phyloP scores from a whole-genome alignment of 164 flowering plant species.

The Aristolochia contorta region DNA sequence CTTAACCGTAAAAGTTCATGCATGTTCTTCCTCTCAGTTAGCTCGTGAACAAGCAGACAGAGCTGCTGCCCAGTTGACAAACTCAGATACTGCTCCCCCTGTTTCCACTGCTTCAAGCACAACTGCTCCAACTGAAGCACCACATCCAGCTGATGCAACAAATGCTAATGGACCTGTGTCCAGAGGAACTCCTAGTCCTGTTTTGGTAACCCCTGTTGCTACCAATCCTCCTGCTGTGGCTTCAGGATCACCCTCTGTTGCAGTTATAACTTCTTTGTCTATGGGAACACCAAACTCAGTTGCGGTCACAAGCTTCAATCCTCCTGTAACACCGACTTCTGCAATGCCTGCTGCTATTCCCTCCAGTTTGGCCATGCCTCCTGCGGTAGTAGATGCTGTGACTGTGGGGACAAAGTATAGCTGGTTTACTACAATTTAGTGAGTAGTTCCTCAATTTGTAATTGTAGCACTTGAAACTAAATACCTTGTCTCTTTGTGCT shows the following conservation, averaged over 20 bases:
- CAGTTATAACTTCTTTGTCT: slow-evolving; percentile 17
- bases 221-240: slow-evolving; percentile 26
- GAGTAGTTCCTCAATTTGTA: not conserved
- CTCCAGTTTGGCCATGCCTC: slow-evolving; percentile 22
- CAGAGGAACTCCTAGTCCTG: slow-evolving; percentile 49
- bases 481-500: not conserved
- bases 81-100: slow-evolving; percentile 18
- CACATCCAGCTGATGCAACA: slow-evolving; percentile 10
- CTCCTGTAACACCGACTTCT: slow-evolving; percentile 20
- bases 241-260: slow-evolving; percentile 25
- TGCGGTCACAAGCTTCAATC: no score
- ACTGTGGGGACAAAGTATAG: slow-evolving; percentile 29
- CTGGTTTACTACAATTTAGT: not conserved
- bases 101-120: slow-evolving; percentile 16
- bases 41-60: slow-evolving; percentile 86
- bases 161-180: slow-evolving; percentile 20
- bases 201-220: slow-evolving; percentile 40
- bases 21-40: slow-evolving; percentile 33
- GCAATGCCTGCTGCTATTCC: slow-evolving; percentile 12
- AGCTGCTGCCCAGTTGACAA: slow-evolving; percentile 28
- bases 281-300: not conserved
- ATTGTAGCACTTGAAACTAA: not conserved
- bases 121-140: slow-evolving; percentile 20
- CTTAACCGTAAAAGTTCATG: not conserved
- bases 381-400: slow-evolving; percentile 13